These are phyloP conservation scores for Barnettozyma vustinii DNA, from an alignment of 805 yeast species.

Conservation along the genomic window DNA sequence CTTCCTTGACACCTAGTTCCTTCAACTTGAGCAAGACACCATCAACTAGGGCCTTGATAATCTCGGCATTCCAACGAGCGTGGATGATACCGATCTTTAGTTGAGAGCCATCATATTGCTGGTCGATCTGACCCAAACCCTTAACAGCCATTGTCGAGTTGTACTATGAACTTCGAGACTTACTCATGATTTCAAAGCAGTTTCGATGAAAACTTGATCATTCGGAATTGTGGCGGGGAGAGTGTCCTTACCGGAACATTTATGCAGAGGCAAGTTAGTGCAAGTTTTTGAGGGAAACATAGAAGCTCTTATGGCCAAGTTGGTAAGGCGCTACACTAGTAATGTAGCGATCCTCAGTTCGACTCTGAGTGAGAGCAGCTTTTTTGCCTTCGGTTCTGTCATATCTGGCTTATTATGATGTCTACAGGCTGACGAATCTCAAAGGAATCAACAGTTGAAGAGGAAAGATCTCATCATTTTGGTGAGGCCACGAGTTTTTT, in stretches of 20 bases:
- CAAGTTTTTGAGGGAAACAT: too few species aligned
- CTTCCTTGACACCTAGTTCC: constrained; percentile 65
- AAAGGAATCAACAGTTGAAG: too few species aligned
- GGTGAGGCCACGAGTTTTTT: not conserved
- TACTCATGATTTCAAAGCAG: not conserved
- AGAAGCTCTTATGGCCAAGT: constrained; percentile 48
- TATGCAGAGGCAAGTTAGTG: too few species aligned
- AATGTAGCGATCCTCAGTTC: constrained; percentile 80
- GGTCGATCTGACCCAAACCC: constrained; percentile 74
- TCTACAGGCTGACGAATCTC: too few species aligned
- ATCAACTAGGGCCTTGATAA: constrained; percentile 72
- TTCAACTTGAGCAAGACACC: constrained; percentile 65
- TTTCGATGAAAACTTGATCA: not conserved
- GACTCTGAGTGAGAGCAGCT: constrained; percentile 62
- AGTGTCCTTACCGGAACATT: not conserved
- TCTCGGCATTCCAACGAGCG: constrained; percentile 87
- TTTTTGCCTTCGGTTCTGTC: too few species aligned
- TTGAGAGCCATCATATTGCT: constrained; percentile 59
- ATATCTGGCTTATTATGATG: too few species aligned
- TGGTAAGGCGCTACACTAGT: constrained; percentile 85
- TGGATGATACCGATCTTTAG: constrained; percentile 83
- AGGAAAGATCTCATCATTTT: too few species aligned
- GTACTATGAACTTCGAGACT: not conserved
- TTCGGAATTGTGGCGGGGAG: not conserved
- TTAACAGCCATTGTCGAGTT: constrained; percentile 59